Evolutionary conservation across 306 rosid genomes (phyloP), one percentile per base, ranked within the genome.

Genomic region (Crataegus laevigata): DNA sequence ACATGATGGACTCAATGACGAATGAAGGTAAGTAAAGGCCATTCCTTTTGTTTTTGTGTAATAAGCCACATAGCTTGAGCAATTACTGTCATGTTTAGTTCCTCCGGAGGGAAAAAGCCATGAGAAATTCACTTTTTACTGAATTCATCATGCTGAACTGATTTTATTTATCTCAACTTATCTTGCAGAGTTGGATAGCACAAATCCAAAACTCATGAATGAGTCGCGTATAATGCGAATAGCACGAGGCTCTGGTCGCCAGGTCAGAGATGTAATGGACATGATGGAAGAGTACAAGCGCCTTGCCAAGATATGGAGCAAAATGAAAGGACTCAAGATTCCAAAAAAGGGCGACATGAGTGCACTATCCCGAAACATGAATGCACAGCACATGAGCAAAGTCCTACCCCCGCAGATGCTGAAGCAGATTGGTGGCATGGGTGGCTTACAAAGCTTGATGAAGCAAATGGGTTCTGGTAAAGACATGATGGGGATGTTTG

Each of bases 1-100:
- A 97, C 54, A 94, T 94, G 94, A 94, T 94, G 98, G 98, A 94
- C 78, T 91, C 98, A 0, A 93, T 93, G 98, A 91, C 98, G n/a
- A 81, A 89, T n/a, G 91, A 91, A 89, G 96, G 97, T 73, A 78
- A 81, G 87, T 70, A 45, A 60, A 69, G 55, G 17, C 51, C 30
- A 25, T 25, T 73, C 77, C 52, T 24, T 71, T 29, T 29, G 67
- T 62, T 62, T 62, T 62, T 62, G 40, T 29, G 2, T 29, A 29
- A 24, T 14, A 28, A 55, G 60, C n/a, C 57, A 40, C 75, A 52
- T 67, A 11, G 29, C 40, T 34, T 19, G 50, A 67, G 29, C 40
- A 75, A 75, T 38, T 75, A 68, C 15, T 43, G 28, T 61, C 30
- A 32, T 62, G 67, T 62, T 62, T 62, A 28, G 21, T 62, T 26